Evolutionary conservation across 139 green algal species (phyloP), one percentile per base, ranked within the genome.

Genomic region (Asterochloris erici): DNA sequence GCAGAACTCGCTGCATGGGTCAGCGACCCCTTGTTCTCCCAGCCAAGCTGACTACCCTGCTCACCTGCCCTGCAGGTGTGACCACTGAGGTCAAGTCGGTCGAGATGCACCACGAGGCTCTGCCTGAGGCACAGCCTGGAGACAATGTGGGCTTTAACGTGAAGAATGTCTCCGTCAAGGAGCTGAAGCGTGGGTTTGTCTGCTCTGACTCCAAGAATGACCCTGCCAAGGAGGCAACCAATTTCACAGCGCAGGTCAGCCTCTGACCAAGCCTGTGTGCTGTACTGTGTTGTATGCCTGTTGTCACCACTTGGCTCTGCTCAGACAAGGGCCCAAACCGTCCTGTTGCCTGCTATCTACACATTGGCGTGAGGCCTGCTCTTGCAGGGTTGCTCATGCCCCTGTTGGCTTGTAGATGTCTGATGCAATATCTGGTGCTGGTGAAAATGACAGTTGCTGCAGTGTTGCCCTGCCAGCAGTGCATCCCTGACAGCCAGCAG

Each of bases 121-220:
- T 99, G 83, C 91, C 94, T 63, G 90, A 96, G 91, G 94, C 94
- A 70, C 89, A 89, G 79, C 95, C 97, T 79, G 97, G 97, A 85
- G 97, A 99, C 95, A 99, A 99, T 89, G 97, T 99, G 29, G 97
- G 97, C 92, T 98, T 99, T 92, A 99, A 99, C 92, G 95, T 99
- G 86, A 99, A 99, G 94, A 88, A 87, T 70, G 85, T 98, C 70
- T 90, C 87, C 27, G 87, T 92, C 15, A 90, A 88, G 70, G 85
- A 90, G 84, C 86, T 94, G 82, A 91, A 92, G 86, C 83, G 89
- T 71, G 90, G 90, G 66, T 90, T 81, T 17, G 87, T 93, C 60
- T 81, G 87, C 76, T 96, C 91, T 27, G 91, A 93, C 82, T 93
- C 91, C 82, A 93, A 92, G 79, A 91, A 91, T 70, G 89, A 92